A percentile compares a stretch with the other conserved stretches of the same genome.
phyloP scores from a whole-genome alignment of 176 grass and related monocot genomes.

The Aegilops bicornis region DNA sequence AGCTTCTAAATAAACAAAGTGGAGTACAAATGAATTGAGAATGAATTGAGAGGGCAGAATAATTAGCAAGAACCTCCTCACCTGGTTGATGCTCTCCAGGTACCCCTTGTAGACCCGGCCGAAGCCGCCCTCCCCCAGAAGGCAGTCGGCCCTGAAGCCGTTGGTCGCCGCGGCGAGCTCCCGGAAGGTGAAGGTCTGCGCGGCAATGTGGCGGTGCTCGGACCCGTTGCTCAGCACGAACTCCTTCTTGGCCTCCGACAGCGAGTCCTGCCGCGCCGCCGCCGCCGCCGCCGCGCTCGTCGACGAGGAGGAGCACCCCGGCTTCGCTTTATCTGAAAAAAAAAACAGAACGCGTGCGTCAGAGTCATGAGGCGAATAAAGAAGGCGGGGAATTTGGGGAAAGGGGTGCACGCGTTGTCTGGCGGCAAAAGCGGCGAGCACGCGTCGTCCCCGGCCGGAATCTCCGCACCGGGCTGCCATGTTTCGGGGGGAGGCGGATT shows the following conservation, averaged over 20 bases:
- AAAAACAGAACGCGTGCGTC: neutral
- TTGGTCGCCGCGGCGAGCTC: slow-evolving; percentile 61
- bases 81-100: slow-evolving; percentile 66
- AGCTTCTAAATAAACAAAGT: neutral
- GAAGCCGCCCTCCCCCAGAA: slow-evolving; percentile 76
- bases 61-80: slow-evolving; percentile 10
- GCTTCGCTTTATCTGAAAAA: slow-evolving; percentile 27
- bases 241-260: slow-evolving; percentile 31
- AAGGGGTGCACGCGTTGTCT: neutral
- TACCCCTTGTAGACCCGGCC: slow-evolving; percentile 76
- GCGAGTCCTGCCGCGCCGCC: slow-evolving; percentile 39
- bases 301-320: neutral
- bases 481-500: neutral
- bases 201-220: slow-evolving; percentile 50
- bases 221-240: slow-evolving; percentile 28
- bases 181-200: slow-evolving; percentile 66
- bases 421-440: neutral
- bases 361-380: neutral
- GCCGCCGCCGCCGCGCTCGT: neutral
- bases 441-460: slow-evolving; percentile 5
- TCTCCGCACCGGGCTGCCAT: neutral
- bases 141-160: slow-evolving; percentile 73
- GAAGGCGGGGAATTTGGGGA: neutral
- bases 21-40: neutral
- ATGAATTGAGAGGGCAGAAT: neutral